Evolutionary conservation across 1,284 basidiomycete genomes (phyloP), one percentile per base, ranked within the genome.

Genomic region (Ustilago esculenta): DNA sequence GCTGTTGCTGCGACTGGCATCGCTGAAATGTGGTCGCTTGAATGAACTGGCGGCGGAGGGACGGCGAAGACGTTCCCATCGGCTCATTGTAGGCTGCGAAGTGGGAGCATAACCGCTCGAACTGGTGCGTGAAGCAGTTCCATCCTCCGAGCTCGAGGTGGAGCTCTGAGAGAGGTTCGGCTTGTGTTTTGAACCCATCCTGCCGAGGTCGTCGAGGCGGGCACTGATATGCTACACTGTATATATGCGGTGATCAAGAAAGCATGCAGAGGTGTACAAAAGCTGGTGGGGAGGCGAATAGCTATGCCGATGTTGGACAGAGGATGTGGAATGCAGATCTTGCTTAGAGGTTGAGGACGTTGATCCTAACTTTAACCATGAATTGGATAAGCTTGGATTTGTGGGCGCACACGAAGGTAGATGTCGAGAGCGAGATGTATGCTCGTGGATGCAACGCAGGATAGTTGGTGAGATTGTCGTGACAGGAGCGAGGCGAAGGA

Each of bases 61-160:
- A 11, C 65, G 59, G 10, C 65, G 65, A 9, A 69, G 46, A n/a
- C 65, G 53, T 30, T 69, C 65, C 65, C 65, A 69, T 7, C 61
- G 58, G 34, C 53, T 57, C 65, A 53, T 48, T 15, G 58, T 35
- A 9, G 53, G 41, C 39, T 49, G 50, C 4, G 56, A 35, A 7
- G 39, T 11, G 7, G 41, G 52, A 2, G 39, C 36, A 42, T 58
- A 50, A 29, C 47, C 33, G 41, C 36, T 53, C 9, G 61, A 55
- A 34, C 56, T 54, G n/a, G 55, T 44, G 32, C 47, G 45, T 7
- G 61, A 45, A 12, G 39, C 39, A n/a, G 33, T 55, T 12, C 42
- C 65, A 50, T 69, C 46, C 41, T 69, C 65, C 14, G 65, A 63
- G 40, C 58, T 58, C 12, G 65, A 63, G 20, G 33, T 44, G 20